These are phyloP conservation scores for Excoecaria agallocha DNA, from an alignment of 345 rosid species.

Conservation along the genomic window DNA sequence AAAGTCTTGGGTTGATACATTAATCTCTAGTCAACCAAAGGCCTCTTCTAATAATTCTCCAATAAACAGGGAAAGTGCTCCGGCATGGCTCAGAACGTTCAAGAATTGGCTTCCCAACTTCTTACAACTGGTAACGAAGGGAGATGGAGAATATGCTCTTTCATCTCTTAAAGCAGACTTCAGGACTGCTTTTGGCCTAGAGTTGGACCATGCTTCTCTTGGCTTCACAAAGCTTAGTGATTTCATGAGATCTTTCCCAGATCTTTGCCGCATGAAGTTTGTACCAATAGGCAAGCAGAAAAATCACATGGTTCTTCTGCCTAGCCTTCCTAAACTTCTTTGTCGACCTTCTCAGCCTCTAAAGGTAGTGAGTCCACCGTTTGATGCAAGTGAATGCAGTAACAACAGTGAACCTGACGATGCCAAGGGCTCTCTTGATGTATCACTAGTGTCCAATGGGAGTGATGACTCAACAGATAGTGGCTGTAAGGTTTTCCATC, in stretches of 20 bases:
- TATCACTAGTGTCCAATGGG: conserved; percentile 16
- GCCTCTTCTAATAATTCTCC: conserved; percentile 17
- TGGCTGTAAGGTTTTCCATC: conserved; percentile 6
- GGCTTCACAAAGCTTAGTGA: conserved; percentile 78
- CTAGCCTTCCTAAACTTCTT: conserved; percentile 31
- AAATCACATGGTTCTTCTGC: conserved; percentile 69
- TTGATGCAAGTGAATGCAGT: conserved; percentile 8
- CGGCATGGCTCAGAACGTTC: conserved; percentile 62
- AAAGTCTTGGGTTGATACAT: conserved; percentile 47
- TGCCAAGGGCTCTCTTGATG: conserved; percentile 22
- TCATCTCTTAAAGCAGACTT: conserved; percentile 84
- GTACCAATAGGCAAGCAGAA: conserved; percentile 36
- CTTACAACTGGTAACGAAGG: conserved; percentile 37
- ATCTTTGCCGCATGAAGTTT: conserved; percentile 46
- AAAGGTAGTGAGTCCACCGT: conserved; percentile 8
- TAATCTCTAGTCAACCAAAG: conserved; percentile 40
- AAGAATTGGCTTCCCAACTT: conserved; percentile 65
- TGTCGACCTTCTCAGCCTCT: conserved; percentile 26
- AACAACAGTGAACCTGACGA: conserved; percentile 17
- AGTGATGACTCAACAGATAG: conserved; percentile 19
- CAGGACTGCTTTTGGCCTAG: conserved; percentile 52
- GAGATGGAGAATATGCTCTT: conserved; percentile 56
- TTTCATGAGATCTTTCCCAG: conserved; percentile 56
- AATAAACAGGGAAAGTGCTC: conserved; percentile 24
- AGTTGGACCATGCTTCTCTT: conserved; percentile 67